Conservation (phyloP, 1,284 basidiomycete genomes). For the Tilletia horrida region DNA sequence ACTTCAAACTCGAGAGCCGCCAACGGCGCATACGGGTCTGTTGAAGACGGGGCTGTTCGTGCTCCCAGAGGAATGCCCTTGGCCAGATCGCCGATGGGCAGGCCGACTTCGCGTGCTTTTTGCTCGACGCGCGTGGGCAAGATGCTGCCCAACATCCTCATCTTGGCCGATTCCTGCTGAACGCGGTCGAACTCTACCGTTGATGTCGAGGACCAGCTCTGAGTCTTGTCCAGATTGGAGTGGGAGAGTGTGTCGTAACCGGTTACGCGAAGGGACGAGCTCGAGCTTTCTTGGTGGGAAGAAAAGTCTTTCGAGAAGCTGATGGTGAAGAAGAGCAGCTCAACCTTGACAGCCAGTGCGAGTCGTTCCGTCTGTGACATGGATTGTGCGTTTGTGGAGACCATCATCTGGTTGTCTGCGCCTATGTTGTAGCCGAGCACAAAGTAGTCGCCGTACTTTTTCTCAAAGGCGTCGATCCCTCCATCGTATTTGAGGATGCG, state of each 20-base stretch:
- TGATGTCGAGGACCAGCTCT: neutral
- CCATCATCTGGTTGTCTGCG: slow-evolving; percentile 18
- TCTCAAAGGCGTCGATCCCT: slow-evolving; percentile 7
- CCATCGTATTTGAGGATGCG: slow-evolving; percentile 10
- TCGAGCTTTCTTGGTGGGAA: neutral
- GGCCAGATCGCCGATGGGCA: neutral
- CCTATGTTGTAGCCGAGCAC: slow-evolving; percentile 18
- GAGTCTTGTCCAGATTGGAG: neutral
- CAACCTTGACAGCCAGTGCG: slow-evolving; percentile 2
- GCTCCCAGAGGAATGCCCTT: neutral
- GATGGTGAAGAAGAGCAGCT: slow-evolving; percentile 5
- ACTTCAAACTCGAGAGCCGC: slow-evolving; percentile 7
- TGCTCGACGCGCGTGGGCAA: slow-evolving; percentile 14
- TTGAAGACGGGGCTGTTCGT: neutral
- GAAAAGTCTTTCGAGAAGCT: slow-evolving; percentile 13
- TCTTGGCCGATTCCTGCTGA: neutral
- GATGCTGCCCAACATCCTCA: slow-evolving; percentile 4
- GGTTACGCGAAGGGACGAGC: neutral
- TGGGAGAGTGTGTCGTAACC: slow-evolving; percentile 12
- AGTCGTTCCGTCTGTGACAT: neutral
- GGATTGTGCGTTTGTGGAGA: slow-evolving; percentile 14
- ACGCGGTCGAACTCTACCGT: slow-evolving; percentile 15
- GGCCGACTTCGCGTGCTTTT: neutral
- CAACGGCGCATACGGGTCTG: neutral
- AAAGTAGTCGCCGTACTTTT: slow-evolving; percentile 14